Percentiles rank a stretch among this genome's conserved stretches.
These are phyloP conservation scores for Echinosophora koreensis DNA, from an alignment of 306 rosid genomes.

Conservation along the genomic window DNA sequence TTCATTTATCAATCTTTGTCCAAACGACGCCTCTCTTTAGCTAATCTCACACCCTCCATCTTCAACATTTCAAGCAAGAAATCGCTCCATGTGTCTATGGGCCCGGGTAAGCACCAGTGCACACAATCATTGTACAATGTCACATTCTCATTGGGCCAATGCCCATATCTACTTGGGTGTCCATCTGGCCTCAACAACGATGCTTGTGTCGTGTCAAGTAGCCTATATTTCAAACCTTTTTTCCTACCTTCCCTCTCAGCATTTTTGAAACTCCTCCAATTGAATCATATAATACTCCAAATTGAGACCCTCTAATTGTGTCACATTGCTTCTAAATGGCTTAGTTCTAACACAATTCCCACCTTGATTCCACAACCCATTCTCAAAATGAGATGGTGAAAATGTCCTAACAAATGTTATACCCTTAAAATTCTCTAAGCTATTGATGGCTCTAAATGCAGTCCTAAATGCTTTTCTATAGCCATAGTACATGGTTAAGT, in stretches of 20 bases:
- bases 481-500: slow-evolving; percentile 73
- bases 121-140: slow-evolving; percentile 88
- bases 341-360: slow-evolving; percentile 76
- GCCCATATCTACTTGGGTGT: slow-evolving; percentile 86
- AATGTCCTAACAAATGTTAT: slow-evolving; percentile 70
- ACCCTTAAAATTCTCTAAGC: slow-evolving; percentile 65
- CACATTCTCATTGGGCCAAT: slow-evolving; percentile 79
- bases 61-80: slow-evolving; percentile 77
- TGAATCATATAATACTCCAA: slow-evolving; percentile 84
- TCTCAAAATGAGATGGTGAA: slow-evolving; percentile 87
- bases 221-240: slow-evolving; percentile 66
- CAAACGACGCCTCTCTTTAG: slow-evolving; percentile 62
- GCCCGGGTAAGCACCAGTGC: slow-evolving; percentile 94
- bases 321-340: slow-evolving; percentile 78
- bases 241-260: slow-evolving; percentile 71
- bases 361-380: slow-evolving; percentile 82
- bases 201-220: slow-evolving; percentile 77
- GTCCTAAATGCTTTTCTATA: slow-evolving; percentile 72
- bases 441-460: slow-evolving; percentile 72
- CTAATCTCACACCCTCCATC: slow-evolving; percentile 76
- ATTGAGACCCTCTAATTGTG: slow-evolving; percentile 61
- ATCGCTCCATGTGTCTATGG: slow-evolving; percentile 86
- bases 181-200: slow-evolving; percentile 86
- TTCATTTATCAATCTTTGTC: slow-evolving; percentile 42
- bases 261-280: slow-evolving; percentile 69